Conservation (phyloP, 805 yeast genomes). For the Starmerella sp. region DNA sequence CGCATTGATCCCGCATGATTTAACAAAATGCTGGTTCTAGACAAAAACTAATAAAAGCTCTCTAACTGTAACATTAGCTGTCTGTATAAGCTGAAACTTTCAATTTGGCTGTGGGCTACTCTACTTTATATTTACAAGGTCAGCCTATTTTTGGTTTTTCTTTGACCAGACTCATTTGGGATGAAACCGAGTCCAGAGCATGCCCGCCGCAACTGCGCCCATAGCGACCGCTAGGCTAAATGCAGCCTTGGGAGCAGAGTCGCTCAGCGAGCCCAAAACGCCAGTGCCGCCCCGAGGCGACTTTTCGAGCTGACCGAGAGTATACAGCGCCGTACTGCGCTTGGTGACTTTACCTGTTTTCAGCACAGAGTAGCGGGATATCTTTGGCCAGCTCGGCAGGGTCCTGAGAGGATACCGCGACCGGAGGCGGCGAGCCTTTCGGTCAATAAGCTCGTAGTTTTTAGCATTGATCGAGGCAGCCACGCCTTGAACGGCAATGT, state of each 20-base stretch:
- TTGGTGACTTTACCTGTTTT: slow-evolving; percentile 22
- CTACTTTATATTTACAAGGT: background rate
- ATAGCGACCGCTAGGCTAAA: slow-evolving; percentile 12
- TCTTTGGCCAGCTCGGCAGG: slow-evolving; percentile 19
- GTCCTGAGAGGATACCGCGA: slow-evolving; percentile 19
- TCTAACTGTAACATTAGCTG: background rate
- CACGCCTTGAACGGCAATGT: slow-evolving; percentile 31
- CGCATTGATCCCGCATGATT: too few species aligned
- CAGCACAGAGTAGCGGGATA: slow-evolving; percentile 30
- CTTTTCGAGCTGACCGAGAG: slow-evolving; percentile 14
- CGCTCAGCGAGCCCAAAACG: background rate
- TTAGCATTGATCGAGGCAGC: slow-evolving; percentile 15
- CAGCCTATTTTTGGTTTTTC: background rate
- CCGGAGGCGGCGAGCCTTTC: slow-evolving; percentile 15
- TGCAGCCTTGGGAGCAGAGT: slow-evolving; percentile 4
- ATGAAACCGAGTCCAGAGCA: slow-evolving; percentile 13
- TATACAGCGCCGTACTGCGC: slow-evolving; percentile 12
- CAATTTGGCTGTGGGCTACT: too few species aligned
- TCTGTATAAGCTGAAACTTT: too few species aligned
- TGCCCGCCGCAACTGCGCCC: slow-evolving; percentile 15
- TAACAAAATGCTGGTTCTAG: too few species aligned
- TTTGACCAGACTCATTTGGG: background rate
- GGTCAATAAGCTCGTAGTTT: slow-evolving; percentile 18
- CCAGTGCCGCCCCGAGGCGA: background rate
- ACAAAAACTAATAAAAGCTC: too few species aligned